Base-by-base conservation (phyloP, 1,139 yeast species). In the Trichomonascaceae sp. region DNA sequence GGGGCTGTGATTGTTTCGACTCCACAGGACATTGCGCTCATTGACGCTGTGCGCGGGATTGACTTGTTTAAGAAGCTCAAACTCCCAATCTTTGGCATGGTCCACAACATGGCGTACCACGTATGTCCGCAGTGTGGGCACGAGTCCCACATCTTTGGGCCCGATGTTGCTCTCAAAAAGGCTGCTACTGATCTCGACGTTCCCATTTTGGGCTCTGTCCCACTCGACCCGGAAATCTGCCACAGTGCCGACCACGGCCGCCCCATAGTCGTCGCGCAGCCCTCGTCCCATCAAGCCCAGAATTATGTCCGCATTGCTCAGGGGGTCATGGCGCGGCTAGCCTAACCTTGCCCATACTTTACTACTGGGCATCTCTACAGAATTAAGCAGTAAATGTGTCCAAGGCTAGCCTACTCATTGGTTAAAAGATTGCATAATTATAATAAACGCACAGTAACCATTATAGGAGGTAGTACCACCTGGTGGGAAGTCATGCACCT, bases 1-100 rank as follows among this genome's bases (percentile, higher is more conserved):
- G 94, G 93, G 2, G 84, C 93, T 0, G 67, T 82, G 1, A 71
- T 82, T 32, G 93, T 82, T 1, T 74, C 87, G 1, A 82, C 94
- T 0, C 92, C 93, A 0, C 94, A 82, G 50, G 94, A 82, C 44
- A 72, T 82, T 33, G 93, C 94, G 0, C 56, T 82, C 17, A 67
- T 78, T 5, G 94, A 82, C 51, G 93, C 85, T 0, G 72, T 76
- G 11, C 74, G 84, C 44, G 94, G 94, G 0, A 72, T 82, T 13
- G 62, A 79, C 13, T 76, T 82, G 89, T 82, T 78, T 53, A 59
- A 70, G 9, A 77, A 79, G 45, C 81, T 81, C 22, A 58, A 70
- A 17, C 73, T 80, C n/a, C 93, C 93, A 1, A 59, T 82, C 0
- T 48, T 77, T 17, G 94, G 94, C 0, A 52, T 82, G 45, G 85